Evolutionary conservation across 2,329 filamentous ascomycete species (phyloP).

Genomic region (Epichloe scottii): DNA sequence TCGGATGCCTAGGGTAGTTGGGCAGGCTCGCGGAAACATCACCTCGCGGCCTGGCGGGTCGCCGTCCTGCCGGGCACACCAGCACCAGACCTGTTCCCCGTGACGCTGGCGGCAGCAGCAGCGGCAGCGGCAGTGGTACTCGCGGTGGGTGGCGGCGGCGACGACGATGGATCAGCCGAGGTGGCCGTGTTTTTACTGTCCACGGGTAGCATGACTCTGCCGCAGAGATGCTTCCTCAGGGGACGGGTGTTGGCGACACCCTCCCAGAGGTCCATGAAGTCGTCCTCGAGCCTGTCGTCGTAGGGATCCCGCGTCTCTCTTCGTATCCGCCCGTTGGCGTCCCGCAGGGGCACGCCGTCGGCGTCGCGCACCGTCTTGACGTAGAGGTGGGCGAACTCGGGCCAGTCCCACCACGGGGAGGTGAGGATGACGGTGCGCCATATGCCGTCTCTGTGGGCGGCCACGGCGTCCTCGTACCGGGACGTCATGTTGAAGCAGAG

Average conservation of each 20-base stretch:
- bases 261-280: constrained; percentile 16
- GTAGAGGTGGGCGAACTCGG: constrained; percentile 12
- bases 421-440: constrained; percentile 12
- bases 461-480: constrained; percentile 8
- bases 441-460: constrained; percentile 13
- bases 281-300: constrained; percentile 11
- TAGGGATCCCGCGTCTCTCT: constrained; percentile 5
- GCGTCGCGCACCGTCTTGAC: constrained; percentile 8
- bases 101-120: not conserved
- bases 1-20: no score
- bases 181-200: not conserved
- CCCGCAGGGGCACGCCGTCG: no score
- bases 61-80: not conserved
- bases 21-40: not conserved
- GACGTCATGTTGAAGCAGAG: constrained; percentile 11
- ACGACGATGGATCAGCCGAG: no score
- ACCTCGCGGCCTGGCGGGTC: constrained; percentile 1
- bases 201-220: constrained; percentile 8
- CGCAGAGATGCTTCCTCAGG: constrained; percentile 11
- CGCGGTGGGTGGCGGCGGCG: no score
- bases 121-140: no score
- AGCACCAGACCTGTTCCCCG: not conserved
- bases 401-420: constrained; percentile 17
- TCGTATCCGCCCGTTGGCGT: constrained; percentile 3
- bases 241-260: constrained; percentile 11